Conservation (phyloP, 371 early-diverging fungal species). For the Fennellomyces sp. region DNA sequence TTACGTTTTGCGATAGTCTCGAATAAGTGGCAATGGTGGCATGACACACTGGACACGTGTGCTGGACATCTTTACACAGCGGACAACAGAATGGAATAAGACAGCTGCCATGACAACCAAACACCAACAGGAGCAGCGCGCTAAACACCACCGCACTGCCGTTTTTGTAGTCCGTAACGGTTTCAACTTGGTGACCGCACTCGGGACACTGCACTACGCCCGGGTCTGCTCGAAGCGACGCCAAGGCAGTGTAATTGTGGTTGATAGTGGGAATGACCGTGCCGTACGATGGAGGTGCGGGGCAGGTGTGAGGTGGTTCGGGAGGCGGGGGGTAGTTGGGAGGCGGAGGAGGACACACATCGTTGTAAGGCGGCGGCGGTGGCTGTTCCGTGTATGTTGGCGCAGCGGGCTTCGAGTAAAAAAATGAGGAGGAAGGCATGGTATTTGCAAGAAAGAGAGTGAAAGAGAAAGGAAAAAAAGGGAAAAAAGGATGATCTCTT, state of each 20-base stretch:
- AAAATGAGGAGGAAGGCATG: background rate
- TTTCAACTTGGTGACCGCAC: slow-evolving; percentile 18
- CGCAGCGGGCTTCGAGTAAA: background rate
- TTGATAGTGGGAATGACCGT: background rate
- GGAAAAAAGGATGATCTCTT: slow-evolving; percentile 4
- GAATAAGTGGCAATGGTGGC: slow-evolving; percentile 15
- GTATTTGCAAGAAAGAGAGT: background rate
- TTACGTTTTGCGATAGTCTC: slow-evolving; percentile 4
- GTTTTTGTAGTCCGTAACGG: slow-evolving; percentile 12
- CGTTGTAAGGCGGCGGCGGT: background rate
- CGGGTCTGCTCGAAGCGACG: slow-evolving; percentile 6
- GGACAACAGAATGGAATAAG: slow-evolving; percentile 17
- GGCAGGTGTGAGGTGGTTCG: background rate
- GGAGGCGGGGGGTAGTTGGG: slow-evolving; percentile 3
- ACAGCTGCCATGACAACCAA: slow-evolving; percentile 19
- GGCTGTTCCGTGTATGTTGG: background rate
- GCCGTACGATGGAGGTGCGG: slow-evolving; percentile 4
- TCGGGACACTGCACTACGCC: slow-evolving; percentile 10
- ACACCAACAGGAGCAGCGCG: slow-evolving; percentile 3
- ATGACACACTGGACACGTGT: slow-evolving; percentile 17
- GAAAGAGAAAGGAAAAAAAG: slow-evolving; percentile 6
- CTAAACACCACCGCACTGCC: slow-evolving; percentile 11
- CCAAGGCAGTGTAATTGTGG: background rate
- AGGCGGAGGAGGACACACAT: background rate
- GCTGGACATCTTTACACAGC: slow-evolving; percentile 14